Evolutionary conservation across 768 basidiomycete genomes (phyloP).

Genomic region (Leucosporidium creatinivorum): DNA sequence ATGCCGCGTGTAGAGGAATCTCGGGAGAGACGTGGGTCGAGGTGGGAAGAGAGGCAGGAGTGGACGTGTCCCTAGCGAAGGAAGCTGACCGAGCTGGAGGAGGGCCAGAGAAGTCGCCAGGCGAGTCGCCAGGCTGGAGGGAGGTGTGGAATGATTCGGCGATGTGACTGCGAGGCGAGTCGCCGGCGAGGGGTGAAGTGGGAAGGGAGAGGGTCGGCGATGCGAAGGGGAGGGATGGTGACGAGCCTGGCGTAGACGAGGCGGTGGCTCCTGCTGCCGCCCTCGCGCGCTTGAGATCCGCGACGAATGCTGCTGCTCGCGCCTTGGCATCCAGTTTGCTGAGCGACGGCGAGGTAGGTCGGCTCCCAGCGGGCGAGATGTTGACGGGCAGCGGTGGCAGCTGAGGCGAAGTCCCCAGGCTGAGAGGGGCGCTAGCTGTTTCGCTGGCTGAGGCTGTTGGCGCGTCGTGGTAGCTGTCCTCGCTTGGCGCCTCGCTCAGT

Average conservation of each 20-base stretch:
- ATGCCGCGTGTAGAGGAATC: neutral
- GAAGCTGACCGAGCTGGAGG: neutral
- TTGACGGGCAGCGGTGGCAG: no score
- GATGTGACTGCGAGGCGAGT: neutral
- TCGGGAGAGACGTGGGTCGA: neutral
- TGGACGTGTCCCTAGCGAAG: neutral
- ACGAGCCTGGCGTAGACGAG: neutral
- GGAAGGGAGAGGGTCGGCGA: neutral
- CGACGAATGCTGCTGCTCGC: slow-evolving; percentile 2
- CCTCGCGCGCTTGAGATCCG: slow-evolving; percentile 4
- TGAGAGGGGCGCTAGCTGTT: neutral
- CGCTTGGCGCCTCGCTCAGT: neutral
- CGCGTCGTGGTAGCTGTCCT: neutral
- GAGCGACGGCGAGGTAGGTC: neutral
- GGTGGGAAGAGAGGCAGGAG: neutral
- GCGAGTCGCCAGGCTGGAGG: neutral
- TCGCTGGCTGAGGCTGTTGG: neutral
- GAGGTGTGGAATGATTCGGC: no score
- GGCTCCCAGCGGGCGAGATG: no score
- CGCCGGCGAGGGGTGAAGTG: neutral
- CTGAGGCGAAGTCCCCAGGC: no score
- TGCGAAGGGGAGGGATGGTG: neutral
- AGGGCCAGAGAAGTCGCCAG: neutral
- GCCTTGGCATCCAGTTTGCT: neutral
- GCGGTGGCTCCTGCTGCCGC: neutral